Conservation (phyloP, 179 eudicot genomes). For the Nepenthes alata region DNA sequence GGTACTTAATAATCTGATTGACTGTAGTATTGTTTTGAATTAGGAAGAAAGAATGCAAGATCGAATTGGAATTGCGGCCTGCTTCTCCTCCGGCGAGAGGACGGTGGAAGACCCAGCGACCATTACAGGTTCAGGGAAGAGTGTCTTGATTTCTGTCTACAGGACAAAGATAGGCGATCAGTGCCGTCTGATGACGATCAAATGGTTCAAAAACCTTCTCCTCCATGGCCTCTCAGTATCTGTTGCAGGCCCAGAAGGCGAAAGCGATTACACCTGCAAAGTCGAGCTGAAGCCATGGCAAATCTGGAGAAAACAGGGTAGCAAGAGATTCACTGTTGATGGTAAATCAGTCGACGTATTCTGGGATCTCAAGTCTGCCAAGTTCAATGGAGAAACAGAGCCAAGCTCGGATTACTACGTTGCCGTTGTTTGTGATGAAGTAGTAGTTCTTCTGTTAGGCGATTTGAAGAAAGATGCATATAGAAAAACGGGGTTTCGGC, state of each 20-base stretch:
- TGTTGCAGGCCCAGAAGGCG: slow-evolving; percentile 26
- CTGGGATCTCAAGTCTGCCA: slow-evolving; percentile 64
- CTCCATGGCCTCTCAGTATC: slow-evolving; percentile 69
- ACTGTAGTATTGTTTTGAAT: too few relatives aligned
- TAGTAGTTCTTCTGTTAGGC: slow-evolving; percentile 51
- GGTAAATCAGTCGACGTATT: slow-evolving; percentile 38
- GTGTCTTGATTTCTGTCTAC: slow-evolving; percentile 55
- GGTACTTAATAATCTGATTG: too few relatives aligned
- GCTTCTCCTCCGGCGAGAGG: slow-evolving; percentile 39
- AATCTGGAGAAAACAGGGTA: slow-evolving; percentile 73
- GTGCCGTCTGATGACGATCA: slow-evolving; percentile 48
- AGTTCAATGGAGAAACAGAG: slow-evolving; percentile 56
- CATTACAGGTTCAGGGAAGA: slow-evolving; percentile 53
- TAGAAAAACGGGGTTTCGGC: slow-evolving; percentile 53
- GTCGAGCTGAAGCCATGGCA: slow-evolving; percentile 82
- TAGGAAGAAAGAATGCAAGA: slow-evolving; percentile 14
- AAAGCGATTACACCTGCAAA: slow-evolving; percentile 38
- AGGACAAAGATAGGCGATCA: slow-evolving; percentile 44
- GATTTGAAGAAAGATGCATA: slow-evolving; percentile 66
- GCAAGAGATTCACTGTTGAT: slow-evolving; percentile 38
- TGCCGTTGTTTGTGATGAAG: slow-evolving; percentile 49
- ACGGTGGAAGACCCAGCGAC: slow-evolving; percentile 25
- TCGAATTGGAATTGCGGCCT: slow-evolving; percentile 50
- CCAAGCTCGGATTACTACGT: slow-evolving; percentile 65
- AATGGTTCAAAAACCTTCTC: slow-evolving; percentile 67